Evolutionary conservation across 2,329 filamentous ascomycete genomes (phyloP), one percentile per base, ranked within the genome.

Genomic region (Bipolaris victoriae): DNA sequence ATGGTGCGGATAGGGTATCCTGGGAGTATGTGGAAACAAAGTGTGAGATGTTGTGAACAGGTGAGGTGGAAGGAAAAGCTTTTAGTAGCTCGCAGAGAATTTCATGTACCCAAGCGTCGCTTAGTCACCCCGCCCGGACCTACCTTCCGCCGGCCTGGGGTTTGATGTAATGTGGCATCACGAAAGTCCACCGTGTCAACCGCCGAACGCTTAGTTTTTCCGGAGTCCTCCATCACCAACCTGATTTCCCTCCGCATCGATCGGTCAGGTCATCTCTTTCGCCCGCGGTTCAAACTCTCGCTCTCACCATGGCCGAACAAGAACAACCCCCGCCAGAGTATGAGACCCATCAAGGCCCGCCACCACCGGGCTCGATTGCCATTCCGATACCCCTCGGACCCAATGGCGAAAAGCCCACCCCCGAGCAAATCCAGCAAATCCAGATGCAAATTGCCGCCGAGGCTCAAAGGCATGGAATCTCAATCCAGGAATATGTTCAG

Each of bases 371-470:
- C 53, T 52, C 57, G 1, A 51, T 64, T 33, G 53, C 59, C 22
- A 65, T 65, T 35, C 62, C 62, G 50, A 67, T 68, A 44, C 70
- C 69, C 18, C 58, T 64, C 39, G 68, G 67, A 36, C 66, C 65
- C 62, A 70, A 60, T 20, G 79, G 79, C 45, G 79, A 82, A 63
- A 81, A 82, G 65, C 91, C 91, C 33, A 87, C 88, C 18, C 92
- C 90, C 47, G 90, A 97, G 79, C 92, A 97, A 80, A 90, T 97
- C 63, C 86, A 86, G 55, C 84, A 85, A 54, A 95, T 97, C 84
- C 91, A 96, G 77, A 86, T 88, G 68, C 90, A 95, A 77, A 81
- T 97, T 43, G 89, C 89, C 47, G 85, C 86, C 49, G 93, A 97
- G 78, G 94, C 94, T 47, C 83, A 90, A 71, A 92, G 90, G 79